Conservation (phyloP, 2,329 filamentous ascomycete species). For the Colletotrichum incanum region DNA sequence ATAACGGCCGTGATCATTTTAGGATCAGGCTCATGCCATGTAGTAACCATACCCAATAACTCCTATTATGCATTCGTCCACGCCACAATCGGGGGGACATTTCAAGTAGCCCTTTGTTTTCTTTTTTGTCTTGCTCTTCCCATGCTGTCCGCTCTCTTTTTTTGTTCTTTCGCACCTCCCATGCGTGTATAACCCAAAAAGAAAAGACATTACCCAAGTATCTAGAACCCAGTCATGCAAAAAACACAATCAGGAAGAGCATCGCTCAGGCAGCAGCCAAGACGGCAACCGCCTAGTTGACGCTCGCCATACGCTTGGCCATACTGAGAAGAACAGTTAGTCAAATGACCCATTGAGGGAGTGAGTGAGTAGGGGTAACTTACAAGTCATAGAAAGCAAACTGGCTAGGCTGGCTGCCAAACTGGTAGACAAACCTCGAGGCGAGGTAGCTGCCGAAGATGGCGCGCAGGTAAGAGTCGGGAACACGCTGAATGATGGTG, state of each 20-base stretch:
- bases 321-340: constrained; percentile 63
- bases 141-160: constrained; percentile 15
- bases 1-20: constrained; percentile 15
- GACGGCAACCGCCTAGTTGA: constrained; percentile 46
- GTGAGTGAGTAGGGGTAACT: constrained; percentile 60
- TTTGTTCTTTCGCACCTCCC: constrained; percentile 13
- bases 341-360: neutral
- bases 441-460: constrained; percentile 98
- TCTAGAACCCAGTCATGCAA: constrained; percentile 22
- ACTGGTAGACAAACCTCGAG: constrained; percentile 96
- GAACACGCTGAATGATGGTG: constrained; percentile 88
- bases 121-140: constrained; percentile 23
- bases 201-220: constrained; percentile 7
- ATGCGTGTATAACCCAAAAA: constrained; percentile 32
- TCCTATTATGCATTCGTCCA: constrained; percentile 37
- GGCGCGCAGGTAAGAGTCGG: constrained; percentile 90
- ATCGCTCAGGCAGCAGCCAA: neutral
- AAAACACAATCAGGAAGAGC: neutral
- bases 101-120: constrained; percentile 3
- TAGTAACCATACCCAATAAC: constrained; percentile 32
- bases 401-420: constrained; percentile 91
- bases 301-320: constrained; percentile 74
- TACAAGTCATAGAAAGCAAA: constrained; percentile 99
- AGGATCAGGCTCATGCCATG: constrained; percentile 24
- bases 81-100: neutral